Evolutionary conservation across 495 filamentous ascomycete species (phyloP).

Genomic region (Letharia lupina): DNA sequence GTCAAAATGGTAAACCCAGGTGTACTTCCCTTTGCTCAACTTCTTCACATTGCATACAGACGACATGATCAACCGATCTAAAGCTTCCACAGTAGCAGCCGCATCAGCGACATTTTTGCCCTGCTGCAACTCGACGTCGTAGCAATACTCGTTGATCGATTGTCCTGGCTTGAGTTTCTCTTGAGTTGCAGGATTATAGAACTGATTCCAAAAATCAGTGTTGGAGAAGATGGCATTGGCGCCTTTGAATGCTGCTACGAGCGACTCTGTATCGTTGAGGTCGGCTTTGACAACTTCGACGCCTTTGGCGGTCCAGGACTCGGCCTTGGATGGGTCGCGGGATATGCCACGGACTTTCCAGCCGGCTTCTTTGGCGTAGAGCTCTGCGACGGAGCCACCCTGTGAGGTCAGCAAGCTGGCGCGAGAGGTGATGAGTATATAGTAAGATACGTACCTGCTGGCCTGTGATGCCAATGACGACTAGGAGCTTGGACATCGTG

Average conservation of each 20-base stretch:
- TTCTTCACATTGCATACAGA: not conserved
- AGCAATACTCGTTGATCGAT: constrained; percentile 36
- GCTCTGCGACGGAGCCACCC: constrained; percentile 39
- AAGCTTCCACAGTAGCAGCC: constrained; percentile 37
- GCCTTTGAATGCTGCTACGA: constrained; percentile 38
- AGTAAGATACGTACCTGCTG: not conserved
- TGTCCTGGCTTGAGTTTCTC: constrained; percentile 26
- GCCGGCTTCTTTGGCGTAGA: constrained; percentile 30
- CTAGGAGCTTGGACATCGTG: not conserved
- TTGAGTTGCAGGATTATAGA: constrained; percentile 28
- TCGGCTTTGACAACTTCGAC: constrained; percentile 41
- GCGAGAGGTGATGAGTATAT: not conserved
- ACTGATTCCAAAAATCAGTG: constrained; percentile 41
- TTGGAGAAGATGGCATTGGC: constrained; percentile 42
- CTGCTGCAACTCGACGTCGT: constrained; percentile 40
- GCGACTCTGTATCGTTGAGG: constrained; percentile 33
- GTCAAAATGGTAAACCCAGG: not conserved
- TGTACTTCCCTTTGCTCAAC: not conserved
- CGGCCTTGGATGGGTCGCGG: constrained; percentile 34
- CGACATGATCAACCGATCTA: constrained; percentile 40
- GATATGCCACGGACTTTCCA: constrained; percentile 40
- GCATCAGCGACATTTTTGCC: constrained; percentile 44
- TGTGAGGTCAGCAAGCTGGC: constrained; percentile 17
- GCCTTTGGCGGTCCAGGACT: constrained; percentile 32
- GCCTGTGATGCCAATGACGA: not conserved